Base-by-base conservation (phyloP, 2,329 filamentous ascomycete species). In the Cytospora piceae region DNA sequence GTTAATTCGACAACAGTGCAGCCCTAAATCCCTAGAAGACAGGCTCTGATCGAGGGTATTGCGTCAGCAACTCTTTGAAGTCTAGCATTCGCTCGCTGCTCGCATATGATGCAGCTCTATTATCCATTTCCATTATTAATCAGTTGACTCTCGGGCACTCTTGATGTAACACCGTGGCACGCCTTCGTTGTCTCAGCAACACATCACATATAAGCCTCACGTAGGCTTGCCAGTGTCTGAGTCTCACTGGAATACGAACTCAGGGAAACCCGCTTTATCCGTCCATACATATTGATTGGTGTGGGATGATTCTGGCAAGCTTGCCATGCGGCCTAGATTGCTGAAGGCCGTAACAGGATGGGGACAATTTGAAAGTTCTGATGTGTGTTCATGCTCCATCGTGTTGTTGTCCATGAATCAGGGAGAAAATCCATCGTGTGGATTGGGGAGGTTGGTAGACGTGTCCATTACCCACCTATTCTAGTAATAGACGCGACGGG, bases 401-500 rank as follows among this genome's bases (percentile, higher is more conserved):
- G 17, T 20, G 17, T 42, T n/a, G 39, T 5, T 42, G 39, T 42
- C 5, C 39, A 20, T 17, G 39, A 42, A 42, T n/a, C 17, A 9
- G 39, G 20, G 17, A 42, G 15, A 20, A 42, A 14, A 37, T 11
- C 34, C 34, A 37, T 11, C 34, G 34, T 37, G 34, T 37, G 34
- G 34, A 37, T 37, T 37, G 11, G 34, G 34, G 34, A 37, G 34
- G 34, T 37, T 37, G 34, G 34, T 37, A 37, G 12, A 37, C 12
- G 34, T 37, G 34, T 37, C 15, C 11, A 49, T 49, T 20, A 12
- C 42, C 42, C 42, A 49, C n/a, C n/a, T 22, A 17, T 22, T 49
- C 7, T 22, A 11, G 42, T 49, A 8, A 22, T 49, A 9, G 59
- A 46, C 24, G 54, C 62, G 32, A 64, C 53, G 32, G 55, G 62